A percentile compares a stretch with the other conserved stretches of the same genome.
Conservation (phyloP, 768 basidiomycete genomes). For the Tylopilus felleus region DNA sequence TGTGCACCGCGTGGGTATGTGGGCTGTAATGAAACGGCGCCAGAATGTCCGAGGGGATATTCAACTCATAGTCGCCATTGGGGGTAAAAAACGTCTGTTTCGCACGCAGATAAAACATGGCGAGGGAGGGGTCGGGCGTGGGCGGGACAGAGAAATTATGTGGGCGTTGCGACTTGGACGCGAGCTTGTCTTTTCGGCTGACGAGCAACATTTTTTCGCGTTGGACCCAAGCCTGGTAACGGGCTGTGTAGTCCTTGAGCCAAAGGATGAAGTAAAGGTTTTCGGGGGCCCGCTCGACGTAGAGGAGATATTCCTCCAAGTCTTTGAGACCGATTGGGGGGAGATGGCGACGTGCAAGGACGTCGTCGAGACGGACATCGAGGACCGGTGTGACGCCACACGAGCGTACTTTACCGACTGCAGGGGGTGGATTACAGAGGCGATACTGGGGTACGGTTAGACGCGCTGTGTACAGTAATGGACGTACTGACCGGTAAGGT, state of each 20-base stretch:
- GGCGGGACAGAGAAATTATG: slow-evolving; percentile 30
- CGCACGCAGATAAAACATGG: slow-evolving; percentile 75
- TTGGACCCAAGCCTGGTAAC: slow-evolving; percentile 41
- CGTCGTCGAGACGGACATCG: slow-evolving; percentile 67
- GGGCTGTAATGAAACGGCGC: slow-evolving; percentile 52
- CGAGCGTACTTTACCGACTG: slow-evolving; percentile 65
- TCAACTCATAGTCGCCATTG: slow-evolving; percentile 66
- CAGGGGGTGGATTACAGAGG: slow-evolving; percentile 65
- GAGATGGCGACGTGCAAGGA: slow-evolving; percentile 71
- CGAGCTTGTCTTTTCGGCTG: slow-evolving; percentile 42
- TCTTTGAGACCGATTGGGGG: slow-evolving; percentile 78
- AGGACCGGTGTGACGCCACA: slow-evolving; percentile 66
- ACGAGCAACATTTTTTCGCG: slow-evolving; percentile 25
- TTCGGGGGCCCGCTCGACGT: slow-evolving; percentile 72
- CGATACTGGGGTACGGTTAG: slow-evolving; percentile 32
- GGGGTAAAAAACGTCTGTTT: slow-evolving; percentile 81
- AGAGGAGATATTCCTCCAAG: slow-evolving; percentile 77
- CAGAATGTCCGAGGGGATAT: slow-evolving; percentile 63
- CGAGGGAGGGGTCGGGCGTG: slow-evolving; percentile 49
- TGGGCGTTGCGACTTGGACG: slow-evolving; percentile 33
- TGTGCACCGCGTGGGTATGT: slow-evolving; percentile 25
- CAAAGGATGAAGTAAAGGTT: slow-evolving; percentile 85
- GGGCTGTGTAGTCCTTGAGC: slow-evolving; percentile 67
- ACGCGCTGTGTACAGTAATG: background rate
- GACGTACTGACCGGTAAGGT: background rate